Evolutionary conservation across 1,284 basidiomycete species (phyloP).

Genomic region (Ceratobasidium sp.): DNA sequence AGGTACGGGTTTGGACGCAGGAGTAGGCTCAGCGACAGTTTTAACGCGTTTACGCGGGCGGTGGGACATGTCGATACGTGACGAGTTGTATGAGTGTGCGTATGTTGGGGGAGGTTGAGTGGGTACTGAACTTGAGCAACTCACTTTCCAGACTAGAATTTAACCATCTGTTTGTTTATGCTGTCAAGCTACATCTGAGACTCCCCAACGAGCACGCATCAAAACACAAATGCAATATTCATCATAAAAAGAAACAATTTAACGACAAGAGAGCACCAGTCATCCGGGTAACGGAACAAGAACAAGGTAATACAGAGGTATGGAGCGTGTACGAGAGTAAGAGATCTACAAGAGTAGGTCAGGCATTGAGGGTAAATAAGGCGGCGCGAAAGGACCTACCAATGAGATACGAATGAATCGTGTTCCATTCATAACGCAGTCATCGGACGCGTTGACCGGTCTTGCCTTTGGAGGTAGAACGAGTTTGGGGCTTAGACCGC

Average conservation of each 20-base stretch:
- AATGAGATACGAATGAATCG: neutral
- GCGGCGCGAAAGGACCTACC: neutral
- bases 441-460: constrained; percentile 35
- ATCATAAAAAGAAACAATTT: neutral
- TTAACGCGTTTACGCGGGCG: neutral
- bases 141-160: too few relatives aligned
- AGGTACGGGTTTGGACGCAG: too few relatives aligned
- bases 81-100: too few relatives aligned
- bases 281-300: neutral
- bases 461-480: constrained; percentile 21
- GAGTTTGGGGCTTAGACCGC: constrained; percentile 16
- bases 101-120: too few relatives aligned
- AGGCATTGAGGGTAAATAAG: neutral
- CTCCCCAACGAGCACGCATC: too few relatives aligned
- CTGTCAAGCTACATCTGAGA: too few relatives aligned
- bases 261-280: neutral
- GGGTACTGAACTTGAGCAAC: too few relatives aligned
- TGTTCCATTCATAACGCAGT: neutral
- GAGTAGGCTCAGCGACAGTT: too few relatives aligned
- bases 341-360: neutral
- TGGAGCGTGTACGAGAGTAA: neutral
- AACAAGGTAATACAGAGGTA: neutral
- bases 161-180: too few relatives aligned
- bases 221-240: neutral
- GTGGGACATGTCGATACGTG: too few relatives aligned